phyloP scores from a whole-genome alignment of 179 eudicot genomes.

The Spinacia oleracea region DNA sequence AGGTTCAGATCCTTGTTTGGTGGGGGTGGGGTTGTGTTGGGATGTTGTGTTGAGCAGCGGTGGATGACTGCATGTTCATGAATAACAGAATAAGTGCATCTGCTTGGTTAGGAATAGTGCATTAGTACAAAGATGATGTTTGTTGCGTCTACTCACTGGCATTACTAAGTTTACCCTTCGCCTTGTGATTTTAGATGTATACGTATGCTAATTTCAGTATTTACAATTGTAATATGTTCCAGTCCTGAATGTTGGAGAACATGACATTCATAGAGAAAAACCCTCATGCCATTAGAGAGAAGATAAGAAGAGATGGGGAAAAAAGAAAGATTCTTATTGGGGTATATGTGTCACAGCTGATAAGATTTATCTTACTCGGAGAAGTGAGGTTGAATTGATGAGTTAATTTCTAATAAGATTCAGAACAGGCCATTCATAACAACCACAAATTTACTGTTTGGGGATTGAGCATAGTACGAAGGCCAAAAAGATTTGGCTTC shows the following conservation, averaged over 20 bases:
- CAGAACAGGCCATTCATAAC: neutral
- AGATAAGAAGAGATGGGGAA: neutral
- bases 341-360: neutral
- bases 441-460: neutral
- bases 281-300: neutral
- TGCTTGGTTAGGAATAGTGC: neutral
- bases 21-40: neutral
- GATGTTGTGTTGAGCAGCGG: no score
- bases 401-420: neutral
- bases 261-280: neutral
- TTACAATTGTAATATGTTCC: neutral
- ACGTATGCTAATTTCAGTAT: neutral
- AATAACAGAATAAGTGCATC: no score
- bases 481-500: neutral
- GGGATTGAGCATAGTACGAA: neutral
- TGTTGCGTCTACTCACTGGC: neutral
- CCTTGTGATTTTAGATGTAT: neutral
- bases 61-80: no score
- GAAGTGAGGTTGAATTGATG: neutral
- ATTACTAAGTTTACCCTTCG: neutral
- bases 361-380: neutral
- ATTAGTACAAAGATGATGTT: neutral
- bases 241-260: neutral
- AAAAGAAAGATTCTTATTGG: neutral
- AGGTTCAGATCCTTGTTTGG: no score